Conservation (phyloP, 257 asterid genomes). For the Nicotiana knightiana region DNA sequence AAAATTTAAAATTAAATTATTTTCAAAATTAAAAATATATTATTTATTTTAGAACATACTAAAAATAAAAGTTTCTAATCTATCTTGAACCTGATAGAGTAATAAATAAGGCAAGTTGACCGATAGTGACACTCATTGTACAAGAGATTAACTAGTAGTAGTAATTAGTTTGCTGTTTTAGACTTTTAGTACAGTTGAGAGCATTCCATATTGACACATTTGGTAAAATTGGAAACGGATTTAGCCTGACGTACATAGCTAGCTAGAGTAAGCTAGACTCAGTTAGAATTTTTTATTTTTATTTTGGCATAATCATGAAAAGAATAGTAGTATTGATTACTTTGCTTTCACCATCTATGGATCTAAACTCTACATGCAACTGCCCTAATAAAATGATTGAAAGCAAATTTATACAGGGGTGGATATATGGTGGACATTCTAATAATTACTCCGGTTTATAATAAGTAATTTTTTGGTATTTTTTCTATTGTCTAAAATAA, state of each 20-base stretch:
- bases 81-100: too few relatives aligned
- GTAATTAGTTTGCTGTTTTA: too few relatives aligned
- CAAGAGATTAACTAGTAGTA: too few relatives aligned
- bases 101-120: too few relatives aligned
- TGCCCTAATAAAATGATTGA: neutral
- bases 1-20: too few relatives aligned
- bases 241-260: neutral
- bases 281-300: neutral
- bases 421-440: neutral
- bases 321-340: neutral
- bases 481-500: too few relatives aligned
- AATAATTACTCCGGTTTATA: too few relatives aligned
- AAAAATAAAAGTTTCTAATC: too few relatives aligned
- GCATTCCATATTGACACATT: neutral
- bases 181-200: neutral
- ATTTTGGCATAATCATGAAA: neutral
- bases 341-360: neutral
- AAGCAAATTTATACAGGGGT: neutral
- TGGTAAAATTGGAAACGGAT: neutral
- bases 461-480: too few relatives aligned
- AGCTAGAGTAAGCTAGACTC: neutral
- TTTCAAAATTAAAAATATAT: too few relatives aligned
- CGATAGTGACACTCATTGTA: too few relatives aligned
- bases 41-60: too few relatives aligned
- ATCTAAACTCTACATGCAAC: neutral